Evolutionary conservation across 2,329 filamentous ascomycete genomes (phyloP), one percentile per base, ranked within the genome.

Genomic region (Thelonectria rubi): DNA sequence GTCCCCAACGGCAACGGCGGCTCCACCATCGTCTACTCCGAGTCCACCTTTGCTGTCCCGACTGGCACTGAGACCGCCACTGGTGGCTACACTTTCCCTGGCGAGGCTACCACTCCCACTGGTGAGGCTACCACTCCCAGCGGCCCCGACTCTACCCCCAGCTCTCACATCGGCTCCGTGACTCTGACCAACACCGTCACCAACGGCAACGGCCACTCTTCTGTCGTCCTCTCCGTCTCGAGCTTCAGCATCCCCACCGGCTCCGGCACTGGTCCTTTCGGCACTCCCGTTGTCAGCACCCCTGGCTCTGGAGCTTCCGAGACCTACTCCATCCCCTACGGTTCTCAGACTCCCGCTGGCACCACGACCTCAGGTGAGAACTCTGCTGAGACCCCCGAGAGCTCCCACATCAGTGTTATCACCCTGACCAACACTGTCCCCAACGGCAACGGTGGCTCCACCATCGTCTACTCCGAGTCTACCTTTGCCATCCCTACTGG

Each of bases 1-100:
- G 49, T 63, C 11, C 46, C 68, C 46, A 64, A 67, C 58, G 46
- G 62, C n/a, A 56, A 63, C 5, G 64, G 62, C 4, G 67, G 66
- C 30, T 49, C 64, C 17, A 65, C 55, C 55, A 51, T 51, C 20
- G 64, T 59, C 45, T 54, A 61, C 9, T 32, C 67, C 7, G 65
- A 58, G 20, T 60, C 68, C 20, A 62, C 59, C 43, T 60, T 60
- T 42, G 65, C 55, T 26, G 47, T 57, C 18, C 60, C 65, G 15
- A 62, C 67, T 17, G 66, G 55, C 20, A 24, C 40, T 10, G 55
- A 50, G 32, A 54, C 30, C 12, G 49, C 37, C 21, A 56, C 34
- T 14, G 53, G 43, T 3, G 3, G 9, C 10, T 49, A 49, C 34
- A 30, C 45, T 14, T 10, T 17, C 14, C 15, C 40, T 20, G 40